Evolutionary conservation across 2,329 filamentous ascomycete species (phyloP).

Genomic region (Pyrenophora tritici-repentis): DNA sequence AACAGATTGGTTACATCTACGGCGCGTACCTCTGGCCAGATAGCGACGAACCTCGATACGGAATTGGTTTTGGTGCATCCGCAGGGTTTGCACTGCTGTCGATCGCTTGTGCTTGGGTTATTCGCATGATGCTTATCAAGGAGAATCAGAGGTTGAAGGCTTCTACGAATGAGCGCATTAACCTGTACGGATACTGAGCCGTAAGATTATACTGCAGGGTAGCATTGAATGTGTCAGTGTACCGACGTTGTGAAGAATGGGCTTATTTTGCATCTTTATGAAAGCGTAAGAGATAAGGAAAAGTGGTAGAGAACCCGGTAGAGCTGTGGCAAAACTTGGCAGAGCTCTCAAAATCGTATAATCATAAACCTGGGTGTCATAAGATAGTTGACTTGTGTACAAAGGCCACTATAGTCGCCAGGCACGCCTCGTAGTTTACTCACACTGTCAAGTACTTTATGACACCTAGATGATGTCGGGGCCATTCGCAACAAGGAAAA

Average conservation of each 20-base stretch:
- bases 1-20: constrained; percentile 34
- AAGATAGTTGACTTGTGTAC: no score
- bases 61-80: constrained; percentile 37
- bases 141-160: constrained; percentile 32
- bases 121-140: constrained; percentile 33
- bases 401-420: no score
- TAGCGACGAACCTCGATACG: constrained; percentile 30
- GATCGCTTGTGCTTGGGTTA: constrained; percentile 37
- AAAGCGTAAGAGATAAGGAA: no score
- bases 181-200: constrained; percentile 35
- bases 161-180: constrained; percentile 34
- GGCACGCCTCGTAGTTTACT: no score
- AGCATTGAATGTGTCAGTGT: background rate
- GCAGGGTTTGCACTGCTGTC: constrained; percentile 35
- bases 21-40: constrained; percentile 37
- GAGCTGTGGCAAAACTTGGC: no score
- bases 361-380: no score
- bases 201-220: background rate
- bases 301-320: no score
- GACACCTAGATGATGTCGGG: no score
- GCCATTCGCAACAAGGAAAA: no score
- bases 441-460: no score
- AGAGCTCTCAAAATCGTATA: no score
- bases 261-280: background rate
- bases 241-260: no score